Evolutionary conservation across 2,329 filamentous ascomycete species (phyloP).

Genomic region (Fusarium buxicola): DNA sequence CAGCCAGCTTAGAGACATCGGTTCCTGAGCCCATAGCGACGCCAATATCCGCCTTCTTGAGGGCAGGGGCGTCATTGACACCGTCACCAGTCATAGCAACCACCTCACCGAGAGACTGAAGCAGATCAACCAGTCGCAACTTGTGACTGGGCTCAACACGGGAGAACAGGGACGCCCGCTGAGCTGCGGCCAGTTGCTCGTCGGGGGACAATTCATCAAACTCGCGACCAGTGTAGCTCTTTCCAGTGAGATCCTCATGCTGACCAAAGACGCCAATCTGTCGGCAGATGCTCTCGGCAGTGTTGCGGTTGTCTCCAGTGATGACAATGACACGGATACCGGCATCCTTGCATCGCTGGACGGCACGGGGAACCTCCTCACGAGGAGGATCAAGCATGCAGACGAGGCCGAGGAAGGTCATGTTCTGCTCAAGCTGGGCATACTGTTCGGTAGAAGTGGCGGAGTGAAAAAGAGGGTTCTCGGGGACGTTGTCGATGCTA

Average conservation of each 20-base stretch:
- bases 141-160: constrained; percentile 96
- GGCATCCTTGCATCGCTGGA: constrained; percentile 88
- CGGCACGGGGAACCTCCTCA: constrained; percentile 87
- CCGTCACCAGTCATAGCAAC: constrained; percentile 99
- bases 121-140: constrained; percentile 95
- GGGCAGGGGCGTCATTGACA: constrained; percentile 95
- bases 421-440: constrained; percentile 86
- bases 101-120: constrained; percentile 92
- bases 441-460: constrained; percentile 90
- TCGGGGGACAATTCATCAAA: constrained; percentile 85
- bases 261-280: constrained; percentile 93
- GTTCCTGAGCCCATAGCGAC: constrained; percentile 99
- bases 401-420: constrained; percentile 93
- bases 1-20: constrained; percentile 94
- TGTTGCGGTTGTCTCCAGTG: constrained; percentile 97
- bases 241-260: constrained; percentile 85
- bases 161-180: constrained; percentile 90
- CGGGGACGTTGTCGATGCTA: constrained; percentile 79
- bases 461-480: constrained; percentile 74
- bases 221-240: constrained; percentile 95
- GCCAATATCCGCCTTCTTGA: constrained; percentile 99
- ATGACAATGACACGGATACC: constrained; percentile 98
- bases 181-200: constrained; percentile 86
- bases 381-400: constrained; percentile 98
- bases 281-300: constrained; percentile 96